Base-by-base conservation (phyloP, 2,329 filamentous ascomycete genomes). In the Alternaria ventricosa region DNA sequence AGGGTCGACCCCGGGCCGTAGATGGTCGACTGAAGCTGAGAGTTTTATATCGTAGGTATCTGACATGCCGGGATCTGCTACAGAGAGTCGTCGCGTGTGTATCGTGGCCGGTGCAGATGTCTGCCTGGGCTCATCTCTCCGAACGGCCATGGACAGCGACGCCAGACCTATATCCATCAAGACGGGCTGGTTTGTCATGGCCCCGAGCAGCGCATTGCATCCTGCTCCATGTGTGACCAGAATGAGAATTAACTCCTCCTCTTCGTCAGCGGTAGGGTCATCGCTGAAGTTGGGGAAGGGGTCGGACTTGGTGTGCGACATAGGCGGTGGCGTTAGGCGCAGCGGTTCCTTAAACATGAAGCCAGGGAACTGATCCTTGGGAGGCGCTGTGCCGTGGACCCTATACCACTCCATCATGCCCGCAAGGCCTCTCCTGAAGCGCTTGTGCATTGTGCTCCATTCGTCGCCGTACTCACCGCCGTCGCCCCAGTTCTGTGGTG, bases 171-270 rank as follows among this genome's bases (percentile, higher is more conserved):
- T 91, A 75, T 98, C 94, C 74, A 97, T 88, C 13, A 99, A 85
- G 0, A 97, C 94, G 0, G 96, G 95, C 74, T 97, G 92, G 64
- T 95, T 92, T 0, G 94, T 96, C 68, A 99, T 87, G 25, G 94
- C 94, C 12, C 95, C 94, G 66, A 99, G 94, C 47, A 99, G 82
- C 3, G 96, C 96, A 81, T 99, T 99, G 81, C 95, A 97, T 43
- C 96, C 96, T 13, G 96, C 96, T 23, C 95, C 95, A 76, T 99
- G 96, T 0, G 96, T 97, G 22, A 99, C 92, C 8, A 99, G 82
- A 44, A 99, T 86, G 15, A 99, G 84, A 2, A 98, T 90, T 2
- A 94, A 87, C 71, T 89, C 87, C 13, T 91, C 88, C 0, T 88
- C 86, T 3, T 87, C 84, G 1, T 86, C 82, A 4, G 75, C 67